Evolutionary conservation across 2,329 filamentous ascomycete genomes (phyloP), one percentile per base, ranked within the genome.

Genomic region (Colletotrichum camelliae): DNA sequence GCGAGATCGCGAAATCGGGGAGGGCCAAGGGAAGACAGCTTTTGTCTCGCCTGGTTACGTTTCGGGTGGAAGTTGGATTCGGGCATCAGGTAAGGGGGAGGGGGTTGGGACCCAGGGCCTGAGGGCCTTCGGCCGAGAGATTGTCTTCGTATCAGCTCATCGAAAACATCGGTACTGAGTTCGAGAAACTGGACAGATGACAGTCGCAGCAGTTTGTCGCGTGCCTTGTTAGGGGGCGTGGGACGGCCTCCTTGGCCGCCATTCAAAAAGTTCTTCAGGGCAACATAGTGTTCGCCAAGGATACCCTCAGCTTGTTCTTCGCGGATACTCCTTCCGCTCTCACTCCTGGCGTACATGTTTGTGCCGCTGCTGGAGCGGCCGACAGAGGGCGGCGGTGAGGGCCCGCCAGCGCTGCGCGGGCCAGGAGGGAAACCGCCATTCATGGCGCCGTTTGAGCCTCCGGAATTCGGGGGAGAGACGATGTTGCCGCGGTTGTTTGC

Each of bases 151-250:
- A 97, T 89, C 78, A 98, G 89, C 86, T 99, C 97, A 85, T 99
- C 97, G 86, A 94, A 98, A 55, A 99, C 96, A 86, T 99, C 97
- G 74, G 96, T 98, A 85, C 96, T 98, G 77, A 99, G 90, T 86
- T 99, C 97, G 85, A 98, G 95, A 84, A 99, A 98, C 84, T 99
- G 97, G 33, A 98, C 95, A 2, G 94, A 89, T 1, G 96, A 98
- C 67, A 99, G 90, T 75, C 96, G 93, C 76, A 98, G 89, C 73
- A 98, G 90, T 89, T 99, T 99, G 85, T 98, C 97, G 81, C 96
- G 93, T 72, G 97, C 97, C 85, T 96, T 94, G 85, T 97, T 98
- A 33, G 95, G 93, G 67, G 93, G 93, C 66, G 92, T 91, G 77
- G 93, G 93, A 62, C 91, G 90, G 82, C 93, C 92, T 79, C 96